These are phyloP conservation scores for Coniophora puteana DNA, from an alignment of 1,284 basidiomycete genomes.

Conservation along the genomic window DNA sequence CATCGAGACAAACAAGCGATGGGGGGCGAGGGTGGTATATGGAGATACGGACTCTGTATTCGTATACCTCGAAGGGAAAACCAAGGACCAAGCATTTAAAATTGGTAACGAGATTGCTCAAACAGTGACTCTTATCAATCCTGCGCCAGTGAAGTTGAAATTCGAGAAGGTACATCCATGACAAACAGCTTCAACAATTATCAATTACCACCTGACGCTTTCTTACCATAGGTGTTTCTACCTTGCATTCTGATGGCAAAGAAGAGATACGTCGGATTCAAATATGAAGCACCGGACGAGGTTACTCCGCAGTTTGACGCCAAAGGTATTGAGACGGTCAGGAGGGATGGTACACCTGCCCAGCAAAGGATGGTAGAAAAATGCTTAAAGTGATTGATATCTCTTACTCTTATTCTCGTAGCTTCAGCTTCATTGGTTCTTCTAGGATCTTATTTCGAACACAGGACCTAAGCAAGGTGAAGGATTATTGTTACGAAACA, in stretches of 20 bases:
- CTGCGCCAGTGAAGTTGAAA: constrained; percentile 90
- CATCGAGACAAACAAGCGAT: constrained; percentile 77
- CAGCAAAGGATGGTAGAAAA: constrained; percentile 89
- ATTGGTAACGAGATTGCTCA: constrained; percentile 94
- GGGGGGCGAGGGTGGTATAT: constrained; percentile 93
- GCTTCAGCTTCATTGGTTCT: background rate
- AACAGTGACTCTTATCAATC: constrained; percentile 82
- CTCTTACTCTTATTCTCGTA: background rate
- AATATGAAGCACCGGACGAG: constrained; percentile 85
- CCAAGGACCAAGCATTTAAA: constrained; percentile 89
- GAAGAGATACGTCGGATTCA: constrained; percentile 96
- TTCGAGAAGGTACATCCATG: constrained; percentile 99
- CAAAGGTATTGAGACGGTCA: constrained; percentile 96
- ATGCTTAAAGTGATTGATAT: constrained; percentile 68
- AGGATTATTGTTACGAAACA: constrained; percentile 82
- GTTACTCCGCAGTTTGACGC: constrained; percentile 85
- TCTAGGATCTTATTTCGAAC: constrained; percentile 83
- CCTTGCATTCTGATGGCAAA: constrained; percentile 94
- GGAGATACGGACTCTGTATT: constrained; percentile 99
- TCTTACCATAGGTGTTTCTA: constrained; percentile 72
- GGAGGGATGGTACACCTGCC: constrained; percentile 86
- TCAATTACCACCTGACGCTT: background rate
- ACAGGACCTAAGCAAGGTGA: constrained; percentile 86
- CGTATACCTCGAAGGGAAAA: constrained; percentile 82
- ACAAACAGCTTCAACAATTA: too few relatives aligned